phyloP scores from a whole-genome alignment of 345 rosid species.

The Pistacia atlantica region DNA sequence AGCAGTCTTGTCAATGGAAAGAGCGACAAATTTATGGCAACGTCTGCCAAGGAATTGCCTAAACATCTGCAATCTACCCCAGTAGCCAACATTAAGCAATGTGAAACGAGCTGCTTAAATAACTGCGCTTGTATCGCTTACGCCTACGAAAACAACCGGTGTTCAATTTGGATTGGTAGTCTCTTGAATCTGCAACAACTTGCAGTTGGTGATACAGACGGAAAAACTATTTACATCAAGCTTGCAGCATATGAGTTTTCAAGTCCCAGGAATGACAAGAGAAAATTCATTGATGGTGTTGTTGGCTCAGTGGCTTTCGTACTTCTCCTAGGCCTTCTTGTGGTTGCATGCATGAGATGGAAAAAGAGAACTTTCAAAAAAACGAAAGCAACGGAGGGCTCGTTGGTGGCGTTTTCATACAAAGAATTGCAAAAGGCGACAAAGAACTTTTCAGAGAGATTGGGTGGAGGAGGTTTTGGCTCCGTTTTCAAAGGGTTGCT shows the following conservation, averaged over 20 bases:
- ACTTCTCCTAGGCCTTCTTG: not conserved
- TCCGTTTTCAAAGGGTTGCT: conserved; percentile 44
- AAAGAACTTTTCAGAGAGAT: conserved; percentile 8
- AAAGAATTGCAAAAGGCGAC: not conserved
- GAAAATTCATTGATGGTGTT: not conserved
- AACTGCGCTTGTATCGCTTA: conserved; percentile 39
- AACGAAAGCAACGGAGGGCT: too few relatives aligned
- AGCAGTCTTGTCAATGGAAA: not conserved
- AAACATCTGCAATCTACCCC: not conserved
- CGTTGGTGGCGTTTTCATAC: too few relatives aligned
- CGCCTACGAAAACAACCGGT: conserved; percentile 14
- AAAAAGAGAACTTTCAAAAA: too few relatives aligned
- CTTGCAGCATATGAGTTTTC: not conserved
- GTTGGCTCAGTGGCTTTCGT: not conserved
- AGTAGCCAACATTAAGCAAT: not conserved
- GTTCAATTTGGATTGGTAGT: conserved; percentile 15
- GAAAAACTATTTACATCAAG: not conserved
- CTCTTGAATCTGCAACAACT: not conserved
- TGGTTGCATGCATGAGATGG: not conserved
- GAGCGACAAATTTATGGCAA: conserved; percentile 11
- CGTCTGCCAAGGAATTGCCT: not conserved
- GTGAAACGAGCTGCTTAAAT: conserved; percentile 26
- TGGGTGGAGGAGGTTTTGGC: conserved; percentile 15
- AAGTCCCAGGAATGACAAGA: not conserved
- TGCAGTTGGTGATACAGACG: not conserved